Evolutionary conservation across 495 filamentous ascomycete genomes (phyloP), one percentile per base, ranked within the genome.

Genomic region (Penicillium salamii): DNA sequence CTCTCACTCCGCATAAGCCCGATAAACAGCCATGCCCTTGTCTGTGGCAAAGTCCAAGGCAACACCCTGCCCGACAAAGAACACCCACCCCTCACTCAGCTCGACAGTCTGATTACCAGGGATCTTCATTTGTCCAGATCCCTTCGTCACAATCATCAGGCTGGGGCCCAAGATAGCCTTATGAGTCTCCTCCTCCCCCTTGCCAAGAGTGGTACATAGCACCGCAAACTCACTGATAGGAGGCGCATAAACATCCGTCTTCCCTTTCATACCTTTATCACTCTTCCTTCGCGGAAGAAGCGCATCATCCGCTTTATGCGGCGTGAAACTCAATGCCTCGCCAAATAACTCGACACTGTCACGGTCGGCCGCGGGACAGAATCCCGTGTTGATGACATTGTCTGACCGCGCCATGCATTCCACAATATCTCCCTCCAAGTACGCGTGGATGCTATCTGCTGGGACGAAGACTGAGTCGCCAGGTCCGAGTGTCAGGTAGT

Each of bases 321-420:
- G 82, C 32, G 69, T 62, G 53, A 89, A 89, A 0, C 76, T 84
- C 3, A 90, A 55, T 1, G 78, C 77, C 24, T 75, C 63, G 26
- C 70, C 69, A 64, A 90, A 91, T 8, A 82, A 49, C 21, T 87
- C 81, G 34, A 82, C 73, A 45, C 68, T 79, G 50, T 88, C 77
- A 23, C 85, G 72, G 19, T 86, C 78, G 0, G 80, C 71, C 0
- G 71, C 72, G 1, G 86, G 86, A 57, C 86, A 90, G 72, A 91
- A 89, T 0, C 88, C 87, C 3, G 78, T 79, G 52, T 87, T 88
- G 11, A 91, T 72, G 19, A 92, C 87, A 45, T 91, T 90, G 67
- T 91, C 85, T 26, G 79, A 85, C 17, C 88, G 81, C 2, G 87
- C 88, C 88, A 93, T 91, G 69, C 88, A 90, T 62, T 91, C 87